Percentiles rank a stretch among this genome's conserved stretches.
Evolutionary conservation across 1,284 basidiomycete species (phyloP).

Genomic region (Schizophyllum amplum): DNA sequence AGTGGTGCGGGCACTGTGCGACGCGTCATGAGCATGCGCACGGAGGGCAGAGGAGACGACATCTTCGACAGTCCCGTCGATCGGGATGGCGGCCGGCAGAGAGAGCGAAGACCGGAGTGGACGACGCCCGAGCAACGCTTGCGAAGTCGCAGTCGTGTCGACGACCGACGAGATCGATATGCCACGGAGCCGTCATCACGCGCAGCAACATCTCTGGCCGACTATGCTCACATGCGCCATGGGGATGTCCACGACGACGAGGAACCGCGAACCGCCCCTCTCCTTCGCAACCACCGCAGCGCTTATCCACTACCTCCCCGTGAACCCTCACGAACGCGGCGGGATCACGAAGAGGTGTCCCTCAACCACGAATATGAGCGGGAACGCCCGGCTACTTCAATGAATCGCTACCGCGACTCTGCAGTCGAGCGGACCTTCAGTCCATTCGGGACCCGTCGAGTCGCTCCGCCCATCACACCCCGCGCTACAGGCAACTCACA

Average conservation of each 20-base stretch:
- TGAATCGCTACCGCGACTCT: conserved; percentile 8
- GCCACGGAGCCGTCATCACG: conserved; percentile 5
- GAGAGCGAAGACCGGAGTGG: neutral
- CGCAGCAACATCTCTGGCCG: conserved; percentile 21
- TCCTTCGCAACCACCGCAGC: conserved; percentile 22
- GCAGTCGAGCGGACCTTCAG: neutral
- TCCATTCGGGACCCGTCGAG: neutral
- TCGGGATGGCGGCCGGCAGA: neutral
- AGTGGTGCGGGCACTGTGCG: neutral
- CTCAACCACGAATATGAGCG: conserved; percentile 12
- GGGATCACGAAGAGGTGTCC: conserved; percentile 8
- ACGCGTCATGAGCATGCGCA: conserved; percentile 1
- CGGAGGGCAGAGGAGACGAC: conserved; percentile 1
- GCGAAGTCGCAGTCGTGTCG: neutral
- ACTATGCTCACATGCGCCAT: conserved; percentile 17
- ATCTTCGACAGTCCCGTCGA: neutral
- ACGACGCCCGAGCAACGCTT: neutral
- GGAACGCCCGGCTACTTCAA: conserved; percentile 12
- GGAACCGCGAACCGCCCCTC: conserved; percentile 14
- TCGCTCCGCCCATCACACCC: neutral
- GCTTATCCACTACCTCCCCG: conserved; percentile 17
- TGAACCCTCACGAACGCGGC: conserved; percentile 8
- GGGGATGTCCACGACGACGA: conserved; percentile 12
- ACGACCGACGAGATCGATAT: neutral
- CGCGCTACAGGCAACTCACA: neutral